Conservation (phyloP, 306 rosid species). For the Quercus robur region DNA sequence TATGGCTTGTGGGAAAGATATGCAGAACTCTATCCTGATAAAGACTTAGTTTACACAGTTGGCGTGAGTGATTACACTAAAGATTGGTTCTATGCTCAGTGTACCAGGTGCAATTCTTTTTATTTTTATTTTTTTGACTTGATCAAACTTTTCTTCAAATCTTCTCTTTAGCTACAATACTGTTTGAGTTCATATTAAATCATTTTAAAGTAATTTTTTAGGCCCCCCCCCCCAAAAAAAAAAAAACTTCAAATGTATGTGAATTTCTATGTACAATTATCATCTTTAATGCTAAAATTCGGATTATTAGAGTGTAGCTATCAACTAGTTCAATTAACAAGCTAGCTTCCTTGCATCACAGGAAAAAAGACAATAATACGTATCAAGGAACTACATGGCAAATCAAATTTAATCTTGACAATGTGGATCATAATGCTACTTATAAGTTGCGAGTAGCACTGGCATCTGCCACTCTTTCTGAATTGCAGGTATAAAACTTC, state of each 20-base stretch:
- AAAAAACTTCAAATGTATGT: no score
- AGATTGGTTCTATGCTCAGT: constrained; percentile 96
- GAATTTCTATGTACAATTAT: no score
- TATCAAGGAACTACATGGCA: constrained; percentile 98
- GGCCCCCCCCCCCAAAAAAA: no score
- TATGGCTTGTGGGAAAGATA: constrained; percentile 95
- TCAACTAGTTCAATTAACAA: neutral
- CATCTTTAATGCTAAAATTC: no score
- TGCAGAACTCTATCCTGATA: constrained; percentile 71
- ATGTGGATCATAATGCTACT: constrained; percentile 32
- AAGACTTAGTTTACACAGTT: constrained; percentile 65
- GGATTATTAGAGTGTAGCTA: no score
- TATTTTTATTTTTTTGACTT: neutral
- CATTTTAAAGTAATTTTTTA: no score
- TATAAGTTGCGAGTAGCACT: constrained; percentile 76
- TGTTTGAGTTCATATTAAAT: neutral
- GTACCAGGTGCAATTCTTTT: constrained; percentile 53
- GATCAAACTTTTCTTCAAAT: neutral
- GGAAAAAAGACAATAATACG: constrained; percentile 61
- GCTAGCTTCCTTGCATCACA: constrained; percentile 11
- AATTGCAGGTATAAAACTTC: constrained; percentile 59
- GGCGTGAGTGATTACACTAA: constrained; percentile 64
- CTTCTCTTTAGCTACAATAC: neutral
- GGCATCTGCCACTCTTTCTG: constrained; percentile 75
- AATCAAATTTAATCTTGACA: constrained; percentile 63